These are phyloP conservation scores for Ascocoryne sarcoides DNA, from an alignment of 2,329 filamentous ascomycete genomes.

Conservation along the genomic window DNA sequence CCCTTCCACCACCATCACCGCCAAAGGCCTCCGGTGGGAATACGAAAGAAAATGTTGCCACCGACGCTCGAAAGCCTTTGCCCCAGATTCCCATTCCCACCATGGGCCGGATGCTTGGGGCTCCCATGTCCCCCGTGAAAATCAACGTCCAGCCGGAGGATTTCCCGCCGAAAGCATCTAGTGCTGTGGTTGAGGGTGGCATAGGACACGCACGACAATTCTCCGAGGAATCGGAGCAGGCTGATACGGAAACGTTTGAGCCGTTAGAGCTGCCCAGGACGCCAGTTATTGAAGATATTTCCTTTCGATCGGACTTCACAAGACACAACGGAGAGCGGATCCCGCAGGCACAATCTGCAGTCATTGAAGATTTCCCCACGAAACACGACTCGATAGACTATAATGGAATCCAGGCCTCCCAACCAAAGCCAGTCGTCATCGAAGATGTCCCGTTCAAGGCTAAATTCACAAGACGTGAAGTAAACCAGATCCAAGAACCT, in stretches of 20 bases:
- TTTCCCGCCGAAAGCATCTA: constrained; percentile 43
- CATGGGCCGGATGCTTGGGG: constrained; percentile 35
- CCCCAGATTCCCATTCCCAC: constrained; percentile 18
- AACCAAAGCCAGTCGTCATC: constrained; percentile 12
- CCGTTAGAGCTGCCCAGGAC: constrained; percentile 4
- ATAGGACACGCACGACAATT: constrained; percentile 8
- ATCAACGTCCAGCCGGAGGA: constrained; percentile 45
- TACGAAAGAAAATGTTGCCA: constrained; percentile 19
- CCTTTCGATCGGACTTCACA: constrained; percentile 22
- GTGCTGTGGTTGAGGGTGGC: constrained; percentile 40
- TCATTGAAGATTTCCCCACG: no score
- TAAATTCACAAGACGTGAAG: constrained; percentile 16
- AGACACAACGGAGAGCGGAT: constrained; percentile 15
- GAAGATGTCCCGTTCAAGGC: constrained; percentile 25
- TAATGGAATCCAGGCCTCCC: no score
- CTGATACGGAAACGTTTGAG: constrained; percentile 9
- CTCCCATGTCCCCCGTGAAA: constrained; percentile 47
- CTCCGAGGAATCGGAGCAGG: constrained; percentile 12
- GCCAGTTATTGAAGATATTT: constrained; percentile 20
- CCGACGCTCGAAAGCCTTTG: constrained; percentile 13
- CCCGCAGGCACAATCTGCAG: constrained; percentile 15
- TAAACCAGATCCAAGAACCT: constrained; percentile 20
- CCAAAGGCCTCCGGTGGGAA: constrained; percentile 11
- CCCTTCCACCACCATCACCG: constrained; percentile 7
- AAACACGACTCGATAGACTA: no score